Evolutionary conservation across 2,329 filamentous ascomycete genomes (phyloP), one percentile per base, ranked within the genome.

Genomic region (Didymella arachidicola): DNA sequence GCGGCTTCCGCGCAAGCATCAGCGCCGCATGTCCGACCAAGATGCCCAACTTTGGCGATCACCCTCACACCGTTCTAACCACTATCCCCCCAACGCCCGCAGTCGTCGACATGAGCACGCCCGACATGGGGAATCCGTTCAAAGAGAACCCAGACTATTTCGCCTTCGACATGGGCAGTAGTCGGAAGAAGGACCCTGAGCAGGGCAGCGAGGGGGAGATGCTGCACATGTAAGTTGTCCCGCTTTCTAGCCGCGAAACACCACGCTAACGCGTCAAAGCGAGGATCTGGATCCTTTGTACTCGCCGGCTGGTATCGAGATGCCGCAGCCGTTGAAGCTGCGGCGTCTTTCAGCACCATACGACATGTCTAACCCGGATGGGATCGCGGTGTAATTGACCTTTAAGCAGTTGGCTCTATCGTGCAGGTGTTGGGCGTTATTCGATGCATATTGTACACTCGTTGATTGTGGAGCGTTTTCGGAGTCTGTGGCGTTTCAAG

Each of bases 41-140:
- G 41, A 74, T 80, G 70, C 71, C 78, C 2, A 71, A 53, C 27
- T 67, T 70, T 45, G 59, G 68, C 18, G 70, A 71, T 10, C 65
- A 70, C 59, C 69, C 65, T 8, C 64, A 68, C 27, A 77, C 76
- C 2, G 65, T 72, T 32, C 59, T 80, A 45, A 69, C 70, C 10
- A 74, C 75, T 0, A 79, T 80, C 29, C 78, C 78, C n/a, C 77
- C 75, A 3, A 81, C 77, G 6, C 78, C 78, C n/a, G 52, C 65
- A 16, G 55, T 61, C 12, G 47, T 47, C 8, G 71, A 74, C 11
- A 59, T 59, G 50, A 22, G 41, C 12, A 22, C 56, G n/a, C 56
- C 56, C 6, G 47, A 55, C 14, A 60, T 64, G 7, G 61, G 72
- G 22, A 76, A 77, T 60, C 78, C 78, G 0, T 80, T 80, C 57